Evolutionary conservation across 2,329 filamentous ascomycete species (phyloP).

Genomic region (Fusarium newnesense): DNA sequence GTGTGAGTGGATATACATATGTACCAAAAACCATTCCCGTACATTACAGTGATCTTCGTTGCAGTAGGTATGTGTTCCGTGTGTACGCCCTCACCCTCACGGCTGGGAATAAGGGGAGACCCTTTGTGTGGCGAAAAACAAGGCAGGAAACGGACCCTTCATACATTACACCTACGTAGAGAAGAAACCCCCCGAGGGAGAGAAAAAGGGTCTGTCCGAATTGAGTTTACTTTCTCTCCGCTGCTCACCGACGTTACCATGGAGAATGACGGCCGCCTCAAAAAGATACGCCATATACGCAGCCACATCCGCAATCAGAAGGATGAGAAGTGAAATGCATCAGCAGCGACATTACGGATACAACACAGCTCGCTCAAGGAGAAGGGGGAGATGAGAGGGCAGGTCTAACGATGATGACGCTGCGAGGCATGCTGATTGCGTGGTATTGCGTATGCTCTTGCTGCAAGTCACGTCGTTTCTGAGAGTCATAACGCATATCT

Average conservation of each 20-base stretch:
- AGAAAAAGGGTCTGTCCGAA: background rate
- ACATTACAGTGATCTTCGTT: constrained; percentile 21
- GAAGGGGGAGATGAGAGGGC: background rate
- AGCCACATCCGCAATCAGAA: constrained; percentile 27
- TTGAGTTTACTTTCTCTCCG: background rate
- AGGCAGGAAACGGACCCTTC: constrained; percentile 24
- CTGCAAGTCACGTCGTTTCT: constrained; percentile 25
- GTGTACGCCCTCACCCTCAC: constrained; percentile 20
- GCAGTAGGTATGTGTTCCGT: background rate
- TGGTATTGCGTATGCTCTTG: constrained; percentile 18
- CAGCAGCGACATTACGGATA: background rate
- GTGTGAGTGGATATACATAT: constrained; percentile 14
- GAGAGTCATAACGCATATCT: background rate
- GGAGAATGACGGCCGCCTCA: background rate
- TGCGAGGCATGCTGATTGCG: constrained; percentile 11
- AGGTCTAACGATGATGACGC: constrained; percentile 26
- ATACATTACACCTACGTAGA: constrained; percentile 18
- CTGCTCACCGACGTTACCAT: constrained; percentile 33
- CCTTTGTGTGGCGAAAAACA: constrained; percentile 25
- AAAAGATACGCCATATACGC: constrained; percentile 21
- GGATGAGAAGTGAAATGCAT: background rate
- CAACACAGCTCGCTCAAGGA: background rate
- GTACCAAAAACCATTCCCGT: background rate
- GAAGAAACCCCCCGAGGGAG: background rate
- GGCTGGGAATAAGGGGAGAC: background rate